Percentiles rank a stretch among this genome's conserved stretches.
phyloP scores from a whole-genome alignment of 2,329 filamentous ascomycete species.

The Penicillium sp. region DNA sequence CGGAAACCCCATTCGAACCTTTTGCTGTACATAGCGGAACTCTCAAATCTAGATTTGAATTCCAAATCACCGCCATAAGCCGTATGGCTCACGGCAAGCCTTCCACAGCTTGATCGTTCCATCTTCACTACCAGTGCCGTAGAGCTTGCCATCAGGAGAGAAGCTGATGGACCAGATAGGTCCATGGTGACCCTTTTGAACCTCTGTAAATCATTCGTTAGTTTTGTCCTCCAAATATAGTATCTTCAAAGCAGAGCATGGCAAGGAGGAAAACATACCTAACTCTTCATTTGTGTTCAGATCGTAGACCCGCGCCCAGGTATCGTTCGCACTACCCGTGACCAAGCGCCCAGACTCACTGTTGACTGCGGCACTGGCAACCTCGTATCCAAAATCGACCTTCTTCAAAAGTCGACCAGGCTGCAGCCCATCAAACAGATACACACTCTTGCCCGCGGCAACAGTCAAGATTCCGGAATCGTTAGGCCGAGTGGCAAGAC shows the following conservation, averaged over 20 bases:
- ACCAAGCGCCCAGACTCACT: conserved; percentile 78
- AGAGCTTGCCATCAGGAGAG: conserved; percentile 92
- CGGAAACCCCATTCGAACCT: neutral
- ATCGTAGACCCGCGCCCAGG: conserved; percentile 93
- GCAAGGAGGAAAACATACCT: conserved; percentile 45
- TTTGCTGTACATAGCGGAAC: conserved; percentile 1
- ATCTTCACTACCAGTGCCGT: conserved; percentile 94
- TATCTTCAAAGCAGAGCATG: neutral
- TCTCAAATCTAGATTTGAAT: neutral
- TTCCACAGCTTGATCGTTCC: conserved; percentile 94
- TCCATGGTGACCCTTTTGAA: conserved; percentile 95
- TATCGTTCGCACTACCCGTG: conserved; percentile 87
- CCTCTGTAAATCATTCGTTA: conserved; percentile 56
- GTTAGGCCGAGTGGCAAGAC: conserved; percentile 60
- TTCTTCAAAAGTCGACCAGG: conserved; percentile 75
- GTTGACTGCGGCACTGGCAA: conserved; percentile 88
- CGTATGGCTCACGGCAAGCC: conserved; percentile 64
- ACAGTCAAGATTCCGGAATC: conserved; percentile 77
- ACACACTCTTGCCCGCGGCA: conserved; percentile 89
- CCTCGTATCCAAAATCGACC: conserved; percentile 75
- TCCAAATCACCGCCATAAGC: conserved; percentile 57
- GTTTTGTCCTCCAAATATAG: neutral
- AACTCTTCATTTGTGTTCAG: conserved; percentile 82
- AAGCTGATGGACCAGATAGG: conserved; percentile 96
- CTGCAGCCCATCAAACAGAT: conserved; percentile 79